These are phyloP conservation scores for Colletotrichum gigasporum DNA, from an alignment of 2,329 filamentous ascomycete genomes.

Conservation along the genomic window DNA sequence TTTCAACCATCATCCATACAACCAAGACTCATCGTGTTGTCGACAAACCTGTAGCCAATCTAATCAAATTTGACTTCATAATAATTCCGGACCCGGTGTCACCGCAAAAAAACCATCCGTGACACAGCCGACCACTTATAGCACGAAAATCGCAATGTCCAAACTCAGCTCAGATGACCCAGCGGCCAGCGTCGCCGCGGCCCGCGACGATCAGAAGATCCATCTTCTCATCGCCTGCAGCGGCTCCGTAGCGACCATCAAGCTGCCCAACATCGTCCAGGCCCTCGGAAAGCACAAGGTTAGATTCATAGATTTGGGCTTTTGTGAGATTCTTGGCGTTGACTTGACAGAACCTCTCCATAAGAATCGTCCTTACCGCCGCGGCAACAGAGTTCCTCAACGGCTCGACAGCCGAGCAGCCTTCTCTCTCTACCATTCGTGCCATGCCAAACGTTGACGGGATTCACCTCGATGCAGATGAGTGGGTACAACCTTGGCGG, in stretches of 20 bases:
- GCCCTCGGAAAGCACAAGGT: constrained; percentile 61
- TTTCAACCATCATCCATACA: too few species aligned
- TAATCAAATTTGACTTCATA: too few species aligned
- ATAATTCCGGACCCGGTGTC: too few species aligned
- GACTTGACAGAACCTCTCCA: constrained; percentile 77
- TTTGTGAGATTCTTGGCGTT: too few species aligned
- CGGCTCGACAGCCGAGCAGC: constrained; percentile 82
- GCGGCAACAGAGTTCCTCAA: constrained; percentile 79
- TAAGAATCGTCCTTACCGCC: constrained; percentile 84
- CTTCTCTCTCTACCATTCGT: constrained; percentile 67
- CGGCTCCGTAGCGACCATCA: constrained; percentile 74
- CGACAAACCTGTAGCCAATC: too few species aligned
- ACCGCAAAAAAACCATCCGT: not conserved
- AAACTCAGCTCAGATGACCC: constrained; percentile 13
- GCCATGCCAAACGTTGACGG: constrained; percentile 77
- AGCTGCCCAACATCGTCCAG: constrained; percentile 73
- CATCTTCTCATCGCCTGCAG: constrained; percentile 21
- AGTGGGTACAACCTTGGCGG: constrained; percentile 84
- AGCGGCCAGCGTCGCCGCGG: constrained; percentile 25
- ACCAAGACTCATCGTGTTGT: too few species aligned
- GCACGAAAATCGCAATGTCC: not conserved
- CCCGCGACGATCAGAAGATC: constrained; percentile 25
- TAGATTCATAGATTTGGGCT: too few species aligned
- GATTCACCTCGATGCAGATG: constrained; percentile 84
- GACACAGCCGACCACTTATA: not conserved